Evolutionary conservation across 2,329 filamentous ascomycete species (phyloP), one percentile per base, ranked within the genome.

Genomic region (Ophiocordyceps camponoti-saundersi): DNA sequence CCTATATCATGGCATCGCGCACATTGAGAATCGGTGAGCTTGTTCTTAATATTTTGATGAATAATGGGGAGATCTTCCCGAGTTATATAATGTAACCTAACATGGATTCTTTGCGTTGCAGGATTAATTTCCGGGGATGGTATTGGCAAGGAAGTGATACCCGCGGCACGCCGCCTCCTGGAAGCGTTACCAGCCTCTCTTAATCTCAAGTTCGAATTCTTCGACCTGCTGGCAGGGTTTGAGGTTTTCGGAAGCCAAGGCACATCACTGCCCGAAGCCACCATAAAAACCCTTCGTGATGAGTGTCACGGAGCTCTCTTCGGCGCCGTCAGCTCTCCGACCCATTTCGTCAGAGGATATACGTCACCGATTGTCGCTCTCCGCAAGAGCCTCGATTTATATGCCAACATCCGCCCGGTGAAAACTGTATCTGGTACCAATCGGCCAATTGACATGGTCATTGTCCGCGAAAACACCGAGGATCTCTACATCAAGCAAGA

Each of bases 401-500:
- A 95, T 68, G 92, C 92, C 69, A 98, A 98, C 63, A 89, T 98
- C 45, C 85, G 92, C 36, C 90, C 90, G 47, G 92, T 96, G 64
- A 95, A 95, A 72, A 84, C 83, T 43, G 78, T 86, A 52, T 60
- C 71, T 51, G 82, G 78, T 32, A 75, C 77, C 47, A 55, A 66
- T 43, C 75, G 72, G 57, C 82, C 84, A 52, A 88, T 95, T 59
- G 92, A 98, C 68, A 82, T 98, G 64, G 92, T 98, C 59, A 98
- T 96, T 58, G 92, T 96, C 47, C 85, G 92, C 53, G 92, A 98
- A 69, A 98, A 98, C 72, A 98, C 92, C 30, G 92, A 98, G 70
- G 92, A 98, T 64, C 76, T 98, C 40, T 95, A 95, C 67, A 90
- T 98, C 57, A 96, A 96, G 71, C 85, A 96, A 65, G 92, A 98